phyloP scores from a whole-genome alignment of 164 flowering plant species.

The Vitis riparia region DNA sequence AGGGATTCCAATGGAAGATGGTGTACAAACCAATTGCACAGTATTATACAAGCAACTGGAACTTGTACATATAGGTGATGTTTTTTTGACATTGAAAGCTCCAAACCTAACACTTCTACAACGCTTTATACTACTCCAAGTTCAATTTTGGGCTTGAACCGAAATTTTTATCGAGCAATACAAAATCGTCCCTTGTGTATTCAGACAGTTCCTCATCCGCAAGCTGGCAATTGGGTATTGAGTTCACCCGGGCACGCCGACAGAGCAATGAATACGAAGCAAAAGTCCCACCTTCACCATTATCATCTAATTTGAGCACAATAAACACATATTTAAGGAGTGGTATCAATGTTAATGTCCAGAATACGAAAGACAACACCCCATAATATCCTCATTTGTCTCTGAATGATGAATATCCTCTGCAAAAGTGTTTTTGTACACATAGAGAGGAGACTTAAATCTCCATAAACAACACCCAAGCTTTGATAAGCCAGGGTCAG shows the following conservation, averaged over 20 bases:
- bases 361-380: slow-evolving; percentile 60
- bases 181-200: slow-evolving; percentile 49
- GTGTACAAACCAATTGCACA: slow-evolving; percentile 80
- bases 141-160: slow-evolving; percentile 51
- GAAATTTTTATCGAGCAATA: slow-evolving; percentile 6
- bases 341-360: slow-evolving; percentile 64
- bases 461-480: slow-evolving; percentile 74
- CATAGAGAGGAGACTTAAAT: slow-evolving; percentile 67
- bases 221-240: slow-evolving; percentile 64
- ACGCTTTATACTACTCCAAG: slow-evolving; percentile 52
- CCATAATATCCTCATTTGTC: slow-evolving; percentile 71
- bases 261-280: slow-evolving; percentile 68
- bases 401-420: slow-evolving; percentile 68
- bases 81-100: slow-evolving; percentile 63
- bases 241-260: slow-evolving; percentile 60
- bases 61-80: slow-evolving; percentile 74
- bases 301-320: slow-evolving; percentile 69
- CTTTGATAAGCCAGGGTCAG: slow-evolving; percentile 65
- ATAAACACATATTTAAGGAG: slow-evolving; percentile 65
- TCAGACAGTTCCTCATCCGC: slow-evolving; percentile 71
- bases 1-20: slow-evolving; percentile 72
- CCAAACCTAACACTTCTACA: slow-evolving; percentile 71
- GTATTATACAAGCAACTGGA: slow-evolving; percentile 69
- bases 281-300: slow-evolving; percentile 85
- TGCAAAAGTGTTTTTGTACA: slow-evolving; percentile 65